phyloP scores from a whole-genome alignment of 257 asterid genomes.

The Sherardia arvensis region DNA sequence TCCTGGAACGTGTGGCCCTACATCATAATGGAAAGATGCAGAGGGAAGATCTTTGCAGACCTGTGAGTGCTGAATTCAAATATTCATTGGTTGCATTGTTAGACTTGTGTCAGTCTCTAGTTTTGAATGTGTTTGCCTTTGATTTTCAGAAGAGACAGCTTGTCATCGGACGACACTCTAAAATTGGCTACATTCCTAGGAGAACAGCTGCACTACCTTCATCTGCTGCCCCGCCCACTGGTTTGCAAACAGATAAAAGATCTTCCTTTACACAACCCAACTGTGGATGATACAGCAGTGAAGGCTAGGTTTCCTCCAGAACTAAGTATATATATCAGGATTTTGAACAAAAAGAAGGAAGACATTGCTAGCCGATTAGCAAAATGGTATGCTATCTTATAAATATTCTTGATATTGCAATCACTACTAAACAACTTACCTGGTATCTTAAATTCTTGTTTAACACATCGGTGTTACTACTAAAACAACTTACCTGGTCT shows the following conservation, averaged over 20 bases:
- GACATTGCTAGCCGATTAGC: conserved; percentile 43
- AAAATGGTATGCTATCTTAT: conserved; percentile 53
- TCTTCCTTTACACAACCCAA: conserved; percentile 24
- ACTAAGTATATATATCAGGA: conserved; percentile 45
- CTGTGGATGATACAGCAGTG: conserved; percentile 21
- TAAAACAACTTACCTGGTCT: background rate
- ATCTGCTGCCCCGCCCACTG: conserved; percentile 49
- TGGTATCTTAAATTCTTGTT: background rate
- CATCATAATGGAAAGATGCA: conserved; percentile 79
- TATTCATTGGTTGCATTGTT: background rate
- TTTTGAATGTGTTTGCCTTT: conserved; percentile 12
- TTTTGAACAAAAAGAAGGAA: conserved; percentile 58
- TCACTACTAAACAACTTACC: no score
- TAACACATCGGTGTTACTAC: background rate
- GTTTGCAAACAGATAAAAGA: conserved; percentile 25
- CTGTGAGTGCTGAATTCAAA: conserved; percentile 41
- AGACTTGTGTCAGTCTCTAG: conserved; percentile 12
- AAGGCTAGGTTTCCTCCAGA: conserved; percentile 38
- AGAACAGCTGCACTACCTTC: conserved; percentile 78
- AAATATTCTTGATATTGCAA: background rate
- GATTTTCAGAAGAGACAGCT: conserved; percentile 65
- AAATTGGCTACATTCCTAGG: conserved; percentile 83
- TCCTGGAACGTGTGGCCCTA: conserved; percentile 64
- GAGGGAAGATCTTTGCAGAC: conserved; percentile 75
- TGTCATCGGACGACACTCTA: conserved; percentile 52